Evolutionary conservation across 169 alveolate genomes (phyloP).

Genomic region (Plasmodium falciparum): DNA sequence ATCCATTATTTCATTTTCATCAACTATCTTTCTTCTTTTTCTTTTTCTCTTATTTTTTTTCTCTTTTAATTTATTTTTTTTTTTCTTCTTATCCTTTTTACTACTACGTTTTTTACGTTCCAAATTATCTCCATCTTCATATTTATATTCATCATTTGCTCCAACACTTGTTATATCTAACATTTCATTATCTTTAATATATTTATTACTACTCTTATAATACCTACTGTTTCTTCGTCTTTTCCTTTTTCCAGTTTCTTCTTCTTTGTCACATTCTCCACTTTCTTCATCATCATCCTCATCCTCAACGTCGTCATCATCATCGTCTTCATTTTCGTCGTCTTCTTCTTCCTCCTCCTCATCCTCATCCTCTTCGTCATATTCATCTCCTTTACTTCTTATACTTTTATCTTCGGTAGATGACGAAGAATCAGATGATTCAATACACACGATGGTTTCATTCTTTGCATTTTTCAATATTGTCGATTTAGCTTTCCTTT

Average conservation of each 20-base stretch:
- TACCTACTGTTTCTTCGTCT: neutral
- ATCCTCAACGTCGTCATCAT: neutral
- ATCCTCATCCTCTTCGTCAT: neutral
- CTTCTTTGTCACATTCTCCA: neutral
- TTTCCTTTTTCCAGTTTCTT: neutral
- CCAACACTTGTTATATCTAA: neutral
- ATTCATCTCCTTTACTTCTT: conserved; percentile 7
- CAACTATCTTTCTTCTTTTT: conserved; percentile 21
- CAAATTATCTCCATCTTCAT: conserved; percentile 8
- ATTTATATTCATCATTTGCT: neutral
- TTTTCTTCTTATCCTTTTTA: conserved; percentile 5
- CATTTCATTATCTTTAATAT: neutral
- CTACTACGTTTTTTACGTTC: conserved; percentile 26
- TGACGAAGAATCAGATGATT: conserved; percentile 27
- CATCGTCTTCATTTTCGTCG: neutral
- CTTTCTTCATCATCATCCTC: neutral
- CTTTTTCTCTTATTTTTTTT: conserved; percentile 39
- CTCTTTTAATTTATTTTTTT: neutral
- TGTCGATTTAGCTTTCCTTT: neutral
- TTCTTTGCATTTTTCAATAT: conserved; percentile 9
- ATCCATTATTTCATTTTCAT: conserved; percentile 39
- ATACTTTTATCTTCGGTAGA: conserved; percentile 31
- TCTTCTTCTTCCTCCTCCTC: conserved; percentile 11
- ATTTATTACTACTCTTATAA: neutral
- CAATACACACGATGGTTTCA: neutral